Percentiles rank a stretch among this genome's conserved stretches.
Evolutionary conservation across 805 yeast genomes (phyloP).

Genomic region (Lachancea thermotolerans): DNA sequence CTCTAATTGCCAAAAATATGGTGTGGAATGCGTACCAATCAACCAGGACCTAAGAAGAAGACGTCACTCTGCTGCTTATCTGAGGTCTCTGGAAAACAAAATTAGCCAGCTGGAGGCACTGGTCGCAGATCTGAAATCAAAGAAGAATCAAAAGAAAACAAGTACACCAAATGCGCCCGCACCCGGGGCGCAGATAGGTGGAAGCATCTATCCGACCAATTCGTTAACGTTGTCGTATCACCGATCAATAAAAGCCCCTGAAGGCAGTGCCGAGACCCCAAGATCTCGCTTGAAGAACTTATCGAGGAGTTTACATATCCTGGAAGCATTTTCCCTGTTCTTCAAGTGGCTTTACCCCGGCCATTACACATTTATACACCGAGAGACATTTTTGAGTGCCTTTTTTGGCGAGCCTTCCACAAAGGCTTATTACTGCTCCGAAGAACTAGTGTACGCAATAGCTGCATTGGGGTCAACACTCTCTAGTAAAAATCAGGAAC

Average conservation of each 20-base stretch:
- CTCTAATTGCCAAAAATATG: slow-evolving; percentile 36
- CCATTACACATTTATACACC: slow-evolving; percentile 48
- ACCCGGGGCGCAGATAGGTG: slow-evolving; percentile 10
- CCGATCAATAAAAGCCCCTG: slow-evolving; percentile 1
- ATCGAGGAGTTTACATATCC: slow-evolving; percentile 21
- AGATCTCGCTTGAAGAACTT: slow-evolving; percentile 13
- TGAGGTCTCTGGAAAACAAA: slow-evolving; percentile 33
- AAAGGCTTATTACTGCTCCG: slow-evolving; percentile 42
- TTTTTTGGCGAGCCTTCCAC: slow-evolving; percentile 38
- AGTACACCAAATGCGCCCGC: neutral
- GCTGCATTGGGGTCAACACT: slow-evolving; percentile 50
- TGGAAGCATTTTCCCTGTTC: slow-evolving; percentile 28
- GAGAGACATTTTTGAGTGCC: slow-evolving; percentile 53
- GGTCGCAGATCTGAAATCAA: slow-evolving; percentile 9
- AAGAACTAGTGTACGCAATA: slow-evolving; percentile 43
- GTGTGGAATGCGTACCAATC: slow-evolving; percentile 38
- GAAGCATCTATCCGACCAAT: slow-evolving; percentile 24
- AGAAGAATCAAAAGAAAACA: slow-evolving; percentile 7
- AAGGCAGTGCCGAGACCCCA: slow-evolving; percentile 8
- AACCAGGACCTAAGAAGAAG: slow-evolving; percentile 40
- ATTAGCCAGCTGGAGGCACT: slow-evolving; percentile 18
- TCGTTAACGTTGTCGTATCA: slow-evolving; percentile 21
- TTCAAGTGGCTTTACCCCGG: slow-evolving; percentile 60
- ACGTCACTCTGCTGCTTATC: slow-evolving; percentile 41
- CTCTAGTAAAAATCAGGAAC: slow-evolving; percentile 31